These are phyloP conservation scores for Spathaspora passalidarum DNA, from an alignment of 805 yeast species.

Conservation along the genomic window DNA sequence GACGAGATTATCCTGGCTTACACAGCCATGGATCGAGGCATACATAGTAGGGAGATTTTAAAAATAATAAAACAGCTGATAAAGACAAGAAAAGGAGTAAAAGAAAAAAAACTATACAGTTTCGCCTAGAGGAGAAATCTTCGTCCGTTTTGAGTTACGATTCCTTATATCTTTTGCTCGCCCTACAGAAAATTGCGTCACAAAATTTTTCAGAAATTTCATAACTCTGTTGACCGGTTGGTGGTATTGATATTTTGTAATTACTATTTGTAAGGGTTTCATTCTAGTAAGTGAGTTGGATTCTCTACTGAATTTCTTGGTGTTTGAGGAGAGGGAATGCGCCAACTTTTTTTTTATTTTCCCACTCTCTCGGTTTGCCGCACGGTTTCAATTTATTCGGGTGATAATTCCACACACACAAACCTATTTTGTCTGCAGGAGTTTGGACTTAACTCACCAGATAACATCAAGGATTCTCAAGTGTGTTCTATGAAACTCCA, in stretches of 20 bases:
- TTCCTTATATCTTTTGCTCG: too few species aligned
- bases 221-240: neutral
- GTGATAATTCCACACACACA: too few species aligned
- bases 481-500: too few species aligned
- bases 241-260: neutral
- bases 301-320: neutral
- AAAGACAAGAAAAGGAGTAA: neutral
- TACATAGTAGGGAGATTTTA: neutral
- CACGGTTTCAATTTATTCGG: too few species aligned
- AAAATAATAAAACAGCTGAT: neutral
- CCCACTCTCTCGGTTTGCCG: neutral
- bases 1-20: neutral
- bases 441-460: too few species aligned
- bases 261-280: too few species aligned
- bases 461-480: too few species aligned
- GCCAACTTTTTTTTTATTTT: neutral
- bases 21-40: neutral
- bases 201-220: neutral
- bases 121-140: neutral
- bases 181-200: neutral
- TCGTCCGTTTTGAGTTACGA: too few species aligned
- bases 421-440: too few species aligned
- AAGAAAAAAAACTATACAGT: too few species aligned
- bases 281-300: too few species aligned
- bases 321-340: neutral